These are phyloP conservation scores for Colletotrichum salicis DNA, from an alignment of 2,329 filamentous ascomycete genomes.

Conservation along the genomic window DNA sequence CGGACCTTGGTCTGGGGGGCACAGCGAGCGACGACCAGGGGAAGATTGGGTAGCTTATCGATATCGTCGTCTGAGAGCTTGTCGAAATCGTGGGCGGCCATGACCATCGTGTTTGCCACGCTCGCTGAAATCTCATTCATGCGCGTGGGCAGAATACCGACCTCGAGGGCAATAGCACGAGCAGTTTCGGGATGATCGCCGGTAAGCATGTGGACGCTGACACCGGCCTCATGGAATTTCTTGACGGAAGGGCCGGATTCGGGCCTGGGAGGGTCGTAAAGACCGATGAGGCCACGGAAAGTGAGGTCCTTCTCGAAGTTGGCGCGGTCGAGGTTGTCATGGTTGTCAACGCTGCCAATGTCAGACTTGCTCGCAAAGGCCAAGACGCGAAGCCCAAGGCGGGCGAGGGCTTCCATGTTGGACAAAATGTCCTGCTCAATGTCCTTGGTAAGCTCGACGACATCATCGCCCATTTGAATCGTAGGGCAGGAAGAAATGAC, in stretches of 20 bases:
- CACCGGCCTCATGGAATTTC: slow-evolving; percentile 69
- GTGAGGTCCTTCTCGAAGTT: slow-evolving; percentile 69
- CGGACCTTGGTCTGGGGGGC: slow-evolving; percentile 75
- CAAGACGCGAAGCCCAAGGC: slow-evolving; percentile 75
- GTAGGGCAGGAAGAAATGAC: slow-evolving; percentile 71
- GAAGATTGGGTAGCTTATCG: slow-evolving; percentile 68
- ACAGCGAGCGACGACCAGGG: slow-evolving; percentile 74
- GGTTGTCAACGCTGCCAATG: slow-evolving; percentile 47
- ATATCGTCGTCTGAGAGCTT: slow-evolving; percentile 71
- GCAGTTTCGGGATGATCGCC: slow-evolving; percentile 75
- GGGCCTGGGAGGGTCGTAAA: slow-evolving; percentile 78
- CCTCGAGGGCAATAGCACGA: slow-evolving; percentile 70
- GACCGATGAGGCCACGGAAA: slow-evolving; percentile 75
- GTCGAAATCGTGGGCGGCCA: slow-evolving; percentile 76
- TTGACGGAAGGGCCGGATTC: slow-evolving; percentile 71
- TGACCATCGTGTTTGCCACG: slow-evolving; percentile 70
- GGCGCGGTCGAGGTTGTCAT: slow-evolving; percentile 60
- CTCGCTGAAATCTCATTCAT: slow-evolving; percentile 63
- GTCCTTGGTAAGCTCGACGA: slow-evolving; percentile 60
- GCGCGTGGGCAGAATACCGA: slow-evolving; percentile 68
- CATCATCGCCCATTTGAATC: slow-evolving; percentile 56
- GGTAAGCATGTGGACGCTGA: slow-evolving; percentile 76
- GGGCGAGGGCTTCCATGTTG: slow-evolving; percentile 76
- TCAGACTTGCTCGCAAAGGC: slow-evolving; percentile 67
- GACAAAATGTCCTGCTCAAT: slow-evolving; percentile 67